A percentile compares a stretch with the other conserved stretches of the same genome.
These are phyloP conservation scores for Trichosporon asahii DNA, from an alignment of 1,284 basidiomycete species.

Conservation along the genomic window DNA sequence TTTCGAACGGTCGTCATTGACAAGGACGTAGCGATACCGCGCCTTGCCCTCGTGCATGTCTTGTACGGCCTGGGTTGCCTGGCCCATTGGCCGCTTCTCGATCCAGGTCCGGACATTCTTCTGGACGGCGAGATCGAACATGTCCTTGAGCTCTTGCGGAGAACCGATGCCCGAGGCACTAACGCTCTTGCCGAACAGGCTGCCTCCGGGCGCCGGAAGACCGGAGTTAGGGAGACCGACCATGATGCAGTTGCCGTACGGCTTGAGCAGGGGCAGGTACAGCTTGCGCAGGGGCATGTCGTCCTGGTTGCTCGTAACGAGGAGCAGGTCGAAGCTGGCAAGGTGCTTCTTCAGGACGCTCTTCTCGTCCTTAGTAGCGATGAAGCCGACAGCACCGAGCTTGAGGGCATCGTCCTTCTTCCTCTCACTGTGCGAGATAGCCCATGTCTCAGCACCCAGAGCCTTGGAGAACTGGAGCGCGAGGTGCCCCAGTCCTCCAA, in stretches of 20 bases:
- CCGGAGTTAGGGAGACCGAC: conserved; percentile 49
- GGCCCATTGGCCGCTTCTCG: conserved; percentile 53
- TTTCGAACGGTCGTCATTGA: conserved; percentile 42
- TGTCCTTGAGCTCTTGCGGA: conserved; percentile 49
- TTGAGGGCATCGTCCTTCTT: conserved; percentile 62
- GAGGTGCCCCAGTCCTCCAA: conserved; percentile 60
- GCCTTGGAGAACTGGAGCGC: conserved; percentile 61
- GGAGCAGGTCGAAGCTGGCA: conserved; percentile 53
- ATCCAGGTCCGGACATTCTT: conserved; percentile 50
- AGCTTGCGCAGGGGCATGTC: conserved; percentile 28
- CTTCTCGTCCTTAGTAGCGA: conserved; percentile 54
- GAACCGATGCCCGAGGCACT: conserved; percentile 51
- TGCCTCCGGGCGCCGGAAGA: conserved; percentile 19
- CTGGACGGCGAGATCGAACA: conserved; percentile 48
- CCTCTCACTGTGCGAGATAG: conserved; percentile 65
- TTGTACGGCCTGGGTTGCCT: conserved; percentile 53
- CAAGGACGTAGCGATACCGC: conserved; percentile 54
- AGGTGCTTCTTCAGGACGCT: conserved; percentile 51
- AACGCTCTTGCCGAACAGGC: conserved; percentile 26
- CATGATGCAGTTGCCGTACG: conserved; percentile 50
- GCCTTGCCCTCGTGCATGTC: conserved; percentile 53
- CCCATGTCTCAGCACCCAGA: conserved; percentile 61
- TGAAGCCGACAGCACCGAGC: conserved; percentile 58
- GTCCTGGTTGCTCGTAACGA: conserved; percentile 50
- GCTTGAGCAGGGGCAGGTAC: conserved; percentile 49